Conservation (phyloP, 2,329 filamentous ascomycete genomes). For the Teratosphaeria zuluensis region DNA sequence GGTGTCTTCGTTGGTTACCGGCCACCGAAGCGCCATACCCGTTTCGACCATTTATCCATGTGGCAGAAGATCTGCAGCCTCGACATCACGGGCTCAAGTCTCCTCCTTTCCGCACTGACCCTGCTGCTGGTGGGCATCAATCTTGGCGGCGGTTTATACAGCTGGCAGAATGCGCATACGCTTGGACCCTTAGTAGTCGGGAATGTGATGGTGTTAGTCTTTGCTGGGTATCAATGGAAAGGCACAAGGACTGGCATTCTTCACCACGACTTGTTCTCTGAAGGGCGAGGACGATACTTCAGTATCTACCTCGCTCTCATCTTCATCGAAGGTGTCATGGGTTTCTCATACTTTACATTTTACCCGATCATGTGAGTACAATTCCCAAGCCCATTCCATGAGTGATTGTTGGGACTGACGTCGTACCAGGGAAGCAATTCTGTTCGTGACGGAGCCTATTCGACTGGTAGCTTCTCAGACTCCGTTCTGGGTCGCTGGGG, state of each 20-base stretch:
- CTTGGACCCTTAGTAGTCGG: constrained; percentile 25
- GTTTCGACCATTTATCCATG: constrained; percentile 4
- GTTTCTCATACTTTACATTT: constrained; percentile 9
- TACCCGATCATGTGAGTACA: constrained; percentile 9
- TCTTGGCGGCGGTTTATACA: constrained; percentile 24
- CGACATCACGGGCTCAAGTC: constrained; percentile 9
- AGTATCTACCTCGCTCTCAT: constrained; percentile 7
- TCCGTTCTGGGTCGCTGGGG: constrained; percentile 10
- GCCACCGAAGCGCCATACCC: constrained; percentile 9
- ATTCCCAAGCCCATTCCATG: background rate
- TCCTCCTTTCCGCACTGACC: constrained; percentile 12
- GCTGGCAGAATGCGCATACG: constrained; percentile 24
- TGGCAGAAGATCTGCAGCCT: constrained; percentile 8
- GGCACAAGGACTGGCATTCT: constrained; percentile 10
- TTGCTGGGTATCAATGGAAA: constrained; percentile 17
- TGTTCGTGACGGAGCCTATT: constrained; percentile 3
- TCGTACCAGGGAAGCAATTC: background rate
- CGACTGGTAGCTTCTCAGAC: constrained; percentile 1
- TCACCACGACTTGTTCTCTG: constrained; percentile 10
- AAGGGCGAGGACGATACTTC: constrained; percentile 6
- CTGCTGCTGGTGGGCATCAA: constrained; percentile 20
- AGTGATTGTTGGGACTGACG: background rate
- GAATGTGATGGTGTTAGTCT: constrained; percentile 22
- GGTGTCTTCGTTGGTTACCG: constrained; percentile 10
- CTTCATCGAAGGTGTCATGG: constrained; percentile 11